phyloP scores from a whole-genome alignment of 306 rosid genomes.

The Casuarina cunninghamiana region DNA sequence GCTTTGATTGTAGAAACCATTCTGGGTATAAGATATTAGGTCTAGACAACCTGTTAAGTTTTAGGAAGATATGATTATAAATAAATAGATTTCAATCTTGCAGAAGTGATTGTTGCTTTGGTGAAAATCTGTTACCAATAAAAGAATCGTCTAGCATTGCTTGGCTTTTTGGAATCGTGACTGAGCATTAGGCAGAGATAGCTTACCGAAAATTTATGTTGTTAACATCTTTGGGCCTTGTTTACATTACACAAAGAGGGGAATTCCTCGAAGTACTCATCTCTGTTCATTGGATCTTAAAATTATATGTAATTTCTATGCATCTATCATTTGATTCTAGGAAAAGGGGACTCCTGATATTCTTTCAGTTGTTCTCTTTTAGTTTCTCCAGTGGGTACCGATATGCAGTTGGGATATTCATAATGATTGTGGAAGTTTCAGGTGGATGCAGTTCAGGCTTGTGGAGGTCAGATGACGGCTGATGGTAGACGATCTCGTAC shows the following conservation, averaged over 20 bases:
- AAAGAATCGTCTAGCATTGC: too few relatives aligned
- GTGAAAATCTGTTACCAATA: too few relatives aligned
- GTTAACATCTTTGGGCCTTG: neutral
- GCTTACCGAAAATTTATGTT: constrained; percentile 19
- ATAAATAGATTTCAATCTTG: neutral
- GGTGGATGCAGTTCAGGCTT: constrained; percentile 84
- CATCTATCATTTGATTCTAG: constrained; percentile 3
- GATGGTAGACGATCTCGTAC: constrained; percentile 70
- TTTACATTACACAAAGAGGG: neutral
- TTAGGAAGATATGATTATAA: neutral
- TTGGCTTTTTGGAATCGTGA: neutral
- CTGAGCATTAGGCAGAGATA: constrained; percentile 17
- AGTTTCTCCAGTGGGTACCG: constrained; percentile 1
- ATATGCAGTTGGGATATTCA: constrained; percentile 14
- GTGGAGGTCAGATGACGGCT: constrained; percentile 86
- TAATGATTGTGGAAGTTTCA: constrained; percentile 34
- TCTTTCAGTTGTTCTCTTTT: constrained; percentile 16
- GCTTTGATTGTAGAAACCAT: too few relatives aligned
- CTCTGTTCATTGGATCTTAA: constrained; percentile 10
- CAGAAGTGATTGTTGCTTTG: neutral
- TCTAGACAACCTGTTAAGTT: neutral
- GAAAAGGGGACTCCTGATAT: neutral
- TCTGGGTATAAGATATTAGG: too few relatives aligned
- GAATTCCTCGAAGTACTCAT: neutral
- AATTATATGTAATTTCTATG: neutral